These are phyloP conservation scores for Cubamyces lactineus DNA, from an alignment of 768 basidiomycete genomes.

Conservation along the genomic window DNA sequence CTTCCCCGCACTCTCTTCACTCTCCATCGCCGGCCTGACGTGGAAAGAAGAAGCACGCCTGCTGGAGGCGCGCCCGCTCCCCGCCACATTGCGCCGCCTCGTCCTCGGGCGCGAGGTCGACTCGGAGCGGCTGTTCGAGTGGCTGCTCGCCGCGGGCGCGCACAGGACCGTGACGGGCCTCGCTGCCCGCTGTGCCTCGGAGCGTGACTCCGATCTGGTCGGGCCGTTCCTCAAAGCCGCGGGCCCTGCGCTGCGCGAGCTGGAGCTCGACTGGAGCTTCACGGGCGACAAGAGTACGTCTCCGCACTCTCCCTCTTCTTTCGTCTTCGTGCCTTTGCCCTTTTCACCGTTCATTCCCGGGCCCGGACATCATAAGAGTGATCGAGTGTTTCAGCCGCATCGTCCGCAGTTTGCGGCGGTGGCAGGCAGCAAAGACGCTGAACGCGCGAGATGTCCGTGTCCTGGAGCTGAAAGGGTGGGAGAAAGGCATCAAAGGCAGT, in stretches of 20 bases:
- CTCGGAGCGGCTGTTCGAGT: constrained; percentile 24
- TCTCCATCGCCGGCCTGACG: constrained; percentile 28
- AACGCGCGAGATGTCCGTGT: no score
- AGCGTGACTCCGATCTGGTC: constrained; percentile 29
- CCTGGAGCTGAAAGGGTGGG: no score
- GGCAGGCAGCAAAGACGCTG: no score
- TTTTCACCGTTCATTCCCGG: no score
- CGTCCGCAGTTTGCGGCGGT: no score
- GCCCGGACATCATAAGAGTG: no score
- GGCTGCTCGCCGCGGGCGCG: constrained; percentile 26
- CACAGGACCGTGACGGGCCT: constrained; percentile 23
- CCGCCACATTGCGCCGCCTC: constrained; percentile 16
- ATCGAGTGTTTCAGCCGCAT: no score
- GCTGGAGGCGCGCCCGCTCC: not conserved
- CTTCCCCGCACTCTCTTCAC: constrained; percentile 28
- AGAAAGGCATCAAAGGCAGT: no score
- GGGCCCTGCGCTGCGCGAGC: constrained; percentile 25
- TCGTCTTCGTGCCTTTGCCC: not conserved
- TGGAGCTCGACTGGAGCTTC: constrained; percentile 33
- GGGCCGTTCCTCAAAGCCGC: constrained; percentile 25
- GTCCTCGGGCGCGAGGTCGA: constrained; percentile 28
- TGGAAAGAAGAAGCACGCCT: constrained; percentile 19
- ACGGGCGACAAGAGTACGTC: constrained; percentile 23
- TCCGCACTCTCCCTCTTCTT: not conserved
- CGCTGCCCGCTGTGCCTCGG: constrained; percentile 23